These are phyloP conservation scores for Neurospora africana DNA, from an alignment of 495 filamentous ascomycete genomes.

Conservation along the genomic window DNA sequence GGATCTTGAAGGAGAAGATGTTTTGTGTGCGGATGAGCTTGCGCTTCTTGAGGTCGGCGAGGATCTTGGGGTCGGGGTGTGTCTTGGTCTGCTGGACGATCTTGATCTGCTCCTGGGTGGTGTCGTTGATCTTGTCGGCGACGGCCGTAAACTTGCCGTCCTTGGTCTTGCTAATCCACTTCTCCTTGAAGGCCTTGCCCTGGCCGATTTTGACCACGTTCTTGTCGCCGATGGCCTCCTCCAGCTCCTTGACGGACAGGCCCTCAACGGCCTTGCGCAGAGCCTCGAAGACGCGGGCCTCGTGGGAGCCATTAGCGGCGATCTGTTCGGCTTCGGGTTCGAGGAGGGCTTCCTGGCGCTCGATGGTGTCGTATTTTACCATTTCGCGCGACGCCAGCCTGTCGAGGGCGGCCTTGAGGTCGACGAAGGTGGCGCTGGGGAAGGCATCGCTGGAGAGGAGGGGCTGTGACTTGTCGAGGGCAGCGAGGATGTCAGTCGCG, in stretches of 20 bases:
- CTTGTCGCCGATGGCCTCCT: slow-evolving; percentile 63
- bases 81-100: slow-evolving; percentile 57
- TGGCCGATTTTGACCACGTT: slow-evolving; percentile 84
- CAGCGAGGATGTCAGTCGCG: slow-evolving; percentile 52
- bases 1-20: slow-evolving; percentile 70
- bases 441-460: slow-evolving; percentile 69
- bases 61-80: slow-evolving; percentile 56
- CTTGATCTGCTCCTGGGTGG: slow-evolving; percentile 61
- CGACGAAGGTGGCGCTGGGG: slow-evolving; percentile 55
- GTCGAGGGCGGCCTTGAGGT: slow-evolving; percentile 79
- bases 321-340: slow-evolving; percentile 73
- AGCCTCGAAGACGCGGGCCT: slow-evolving; percentile 87
- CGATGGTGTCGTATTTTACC: slow-evolving; percentile 73
- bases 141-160: slow-evolving; percentile 37
- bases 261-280: slow-evolving; percentile 67
- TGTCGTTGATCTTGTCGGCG: slow-evolving; percentile 62
- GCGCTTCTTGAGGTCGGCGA: slow-evolving; percentile 77
- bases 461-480: slow-evolving; percentile 50
- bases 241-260: slow-evolving; percentile 68
- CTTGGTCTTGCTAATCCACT: slow-evolving; percentile 88
- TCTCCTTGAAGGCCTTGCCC: slow-evolving; percentile 90
- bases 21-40: slow-evolving; percentile 76
- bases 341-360: slow-evolving; percentile 65
- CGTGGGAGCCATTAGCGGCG: slow-evolving; percentile 77
- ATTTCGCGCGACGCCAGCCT: slow-evolving; percentile 73